Evolutionary conservation across 139 green algal genomes (phyloP).

Genomic region (Eudorina sp.): DNA sequence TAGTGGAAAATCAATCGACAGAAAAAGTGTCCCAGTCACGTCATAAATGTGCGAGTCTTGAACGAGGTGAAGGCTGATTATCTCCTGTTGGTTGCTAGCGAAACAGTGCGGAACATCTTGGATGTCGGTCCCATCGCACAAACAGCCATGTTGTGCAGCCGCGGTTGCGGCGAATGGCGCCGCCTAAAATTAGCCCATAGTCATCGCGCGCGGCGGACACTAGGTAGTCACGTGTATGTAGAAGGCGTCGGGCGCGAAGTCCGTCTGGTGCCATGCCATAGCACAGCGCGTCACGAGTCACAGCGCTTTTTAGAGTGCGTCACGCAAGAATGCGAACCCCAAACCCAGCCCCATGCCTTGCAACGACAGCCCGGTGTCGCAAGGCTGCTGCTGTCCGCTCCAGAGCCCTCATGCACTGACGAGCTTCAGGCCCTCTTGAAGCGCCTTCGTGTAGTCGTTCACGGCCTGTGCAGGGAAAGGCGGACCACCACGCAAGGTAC

Average conservation of each 20-base stretch:
- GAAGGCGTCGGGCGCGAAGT: no score
- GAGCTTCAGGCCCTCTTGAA: conserved; percentile 84
- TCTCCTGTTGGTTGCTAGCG: background rate
- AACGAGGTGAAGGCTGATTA: background rate
- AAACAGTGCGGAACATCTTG: background rate
- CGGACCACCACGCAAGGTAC: no score
- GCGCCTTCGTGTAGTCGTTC: conserved; percentile 83
- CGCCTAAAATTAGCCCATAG: background rate
- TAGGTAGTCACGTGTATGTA: background rate
- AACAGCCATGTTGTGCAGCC: background rate
- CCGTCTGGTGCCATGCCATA: no score
- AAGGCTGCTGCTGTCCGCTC: background rate
- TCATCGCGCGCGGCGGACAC: background rate
- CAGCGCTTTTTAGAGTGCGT: background rate
- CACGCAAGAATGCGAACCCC: background rate
- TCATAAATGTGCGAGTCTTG: background rate
- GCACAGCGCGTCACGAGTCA: background rate
- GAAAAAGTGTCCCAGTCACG: background rate
- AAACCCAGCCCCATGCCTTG: background rate
- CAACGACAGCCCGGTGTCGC: background rate
- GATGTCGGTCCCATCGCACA: background rate
- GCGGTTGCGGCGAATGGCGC: conserved; percentile 6
- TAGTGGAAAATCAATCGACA: background rate
- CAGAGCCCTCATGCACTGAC: conserved; percentile 57
- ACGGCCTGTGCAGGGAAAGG: conserved; percentile 73